A percentile compares a stretch with the other conserved stretches of the same genome.
Evolutionary conservation across 345 rosid genomes (phyloP).

Genomic region (Populus deltoides): DNA sequence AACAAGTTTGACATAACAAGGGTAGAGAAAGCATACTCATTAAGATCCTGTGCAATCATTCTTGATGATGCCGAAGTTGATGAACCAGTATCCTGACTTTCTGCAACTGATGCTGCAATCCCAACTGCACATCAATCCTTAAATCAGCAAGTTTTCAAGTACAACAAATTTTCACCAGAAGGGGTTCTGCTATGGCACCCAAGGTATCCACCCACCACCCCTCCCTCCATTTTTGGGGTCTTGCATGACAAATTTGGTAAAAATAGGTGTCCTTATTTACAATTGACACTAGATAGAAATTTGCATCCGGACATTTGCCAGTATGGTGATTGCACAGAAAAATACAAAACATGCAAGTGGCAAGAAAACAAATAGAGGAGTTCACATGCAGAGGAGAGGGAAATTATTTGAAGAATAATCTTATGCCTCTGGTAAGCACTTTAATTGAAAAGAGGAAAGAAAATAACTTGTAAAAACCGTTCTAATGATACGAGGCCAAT

Average conservation of each 20-base stretch:
- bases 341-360: background rate
- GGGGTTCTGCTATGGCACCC: background rate
- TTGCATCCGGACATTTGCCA: background rate
- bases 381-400: background rate
- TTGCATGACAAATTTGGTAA: background rate
- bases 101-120: slow-evolving; percentile 62
- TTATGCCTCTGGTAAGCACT: background rate
- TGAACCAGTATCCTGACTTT: slow-evolving; percentile 81
- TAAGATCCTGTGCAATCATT: slow-evolving; percentile 60
- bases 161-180: background rate
- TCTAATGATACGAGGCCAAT: slow-evolving; percentile 13
- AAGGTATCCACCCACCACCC: background rate
- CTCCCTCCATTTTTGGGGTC: background rate
- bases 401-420: background rate
- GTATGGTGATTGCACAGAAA: background rate
- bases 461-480: background rate
- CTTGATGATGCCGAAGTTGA: slow-evolving; percentile 65
- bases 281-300: background rate
- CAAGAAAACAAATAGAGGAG: background rate
- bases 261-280: background rate
- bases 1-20: slow-evolving; percentile 10
- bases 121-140: slow-evolving; percentile 17
- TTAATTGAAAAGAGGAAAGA: background rate
- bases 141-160: slow-evolving; percentile 4
- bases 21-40: slow-evolving; percentile 54